A percentile compares a stretch with the other conserved stretches of the same genome.
Evolutionary conservation across 148 eudicot genomes (phyloP).

Genomic region (Arbutus unedo): DNA sequence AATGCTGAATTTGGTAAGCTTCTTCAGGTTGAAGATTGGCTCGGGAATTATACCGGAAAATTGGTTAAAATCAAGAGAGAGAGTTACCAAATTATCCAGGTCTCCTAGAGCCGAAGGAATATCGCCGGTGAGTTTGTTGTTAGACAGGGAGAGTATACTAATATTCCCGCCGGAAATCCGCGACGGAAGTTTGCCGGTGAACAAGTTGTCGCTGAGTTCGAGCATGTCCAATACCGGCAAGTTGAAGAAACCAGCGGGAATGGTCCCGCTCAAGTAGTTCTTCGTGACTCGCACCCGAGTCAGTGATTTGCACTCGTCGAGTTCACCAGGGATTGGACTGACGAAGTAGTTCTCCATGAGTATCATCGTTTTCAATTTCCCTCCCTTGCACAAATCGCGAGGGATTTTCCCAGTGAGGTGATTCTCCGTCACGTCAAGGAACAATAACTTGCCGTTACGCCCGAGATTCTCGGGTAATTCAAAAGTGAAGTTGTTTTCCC

Average conservation of each 20-base stretch:
- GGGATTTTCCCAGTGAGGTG: slow-evolving; percentile 47
- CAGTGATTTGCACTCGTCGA: slow-evolving; percentile 40
- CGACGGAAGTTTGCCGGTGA: slow-evolving; percentile 47
- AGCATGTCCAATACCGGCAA: slow-evolving; percentile 28
- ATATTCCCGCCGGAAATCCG: slow-evolving; percentile 27
- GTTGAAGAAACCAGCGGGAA: slow-evolving; percentile 42
- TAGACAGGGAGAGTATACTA: slow-evolving; percentile 27
- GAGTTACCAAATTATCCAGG: slow-evolving; percentile 21
- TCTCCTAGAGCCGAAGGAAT: slow-evolving; percentile 37
- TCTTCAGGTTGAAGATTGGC: slow-evolving; percentile 28
- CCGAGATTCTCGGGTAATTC: slow-evolving; percentile 49
- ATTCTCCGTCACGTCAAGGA: slow-evolving; percentile 33
- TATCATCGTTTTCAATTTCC: slow-evolving; percentile 25
- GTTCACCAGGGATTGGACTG: slow-evolving; percentile 37
- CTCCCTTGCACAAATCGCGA: slow-evolving; percentile 30
- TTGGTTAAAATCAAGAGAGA: slow-evolving; percentile 31
- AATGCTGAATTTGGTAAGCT: slow-evolving; percentile 23
- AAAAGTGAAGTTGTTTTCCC: slow-evolving; percentile 40
- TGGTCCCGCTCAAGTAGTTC: slow-evolving; percentile 34
- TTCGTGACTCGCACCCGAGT: slow-evolving; percentile 26
- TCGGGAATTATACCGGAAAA: slow-evolving; percentile 46
- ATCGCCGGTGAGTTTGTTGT: slow-evolving; percentile 38
- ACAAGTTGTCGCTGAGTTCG: slow-evolving; percentile 37
- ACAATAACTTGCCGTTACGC: slow-evolving; percentile 25
- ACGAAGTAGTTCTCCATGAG: slow-evolving; percentile 39